Conservation (phyloP, 331 rosid genomes). For the Ulmus americana region DNA sequence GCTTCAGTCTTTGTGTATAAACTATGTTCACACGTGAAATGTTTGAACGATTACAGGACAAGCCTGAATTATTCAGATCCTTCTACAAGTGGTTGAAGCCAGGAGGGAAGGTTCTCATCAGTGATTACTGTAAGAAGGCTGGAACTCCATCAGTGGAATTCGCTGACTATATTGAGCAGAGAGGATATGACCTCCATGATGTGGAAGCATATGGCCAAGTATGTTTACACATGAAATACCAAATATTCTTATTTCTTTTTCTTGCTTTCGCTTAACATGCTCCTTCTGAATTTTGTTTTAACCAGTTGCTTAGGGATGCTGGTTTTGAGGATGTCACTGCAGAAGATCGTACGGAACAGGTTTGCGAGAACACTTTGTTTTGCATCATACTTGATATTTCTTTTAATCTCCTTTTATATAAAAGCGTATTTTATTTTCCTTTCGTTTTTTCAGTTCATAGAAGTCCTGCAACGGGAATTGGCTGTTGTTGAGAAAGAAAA, state of each 20-base stretch:
- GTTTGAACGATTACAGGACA: constrained; percentile 51
- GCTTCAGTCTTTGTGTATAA: too few relatives aligned
- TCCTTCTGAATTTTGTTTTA: not conserved
- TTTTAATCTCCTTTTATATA: constrained; percentile 4
- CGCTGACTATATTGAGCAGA: constrained; percentile 63
- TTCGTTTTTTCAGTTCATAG: constrained; percentile 45
- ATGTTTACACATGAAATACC: constrained; percentile 10
- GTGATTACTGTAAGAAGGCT: constrained; percentile 70
- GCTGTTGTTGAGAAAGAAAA: constrained; percentile 51
- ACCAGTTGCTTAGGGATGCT: constrained; percentile 72
- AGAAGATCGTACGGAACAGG: constrained; percentile 81
- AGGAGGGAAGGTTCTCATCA: constrained; percentile 79
- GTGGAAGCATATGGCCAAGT: constrained; percentile 60
- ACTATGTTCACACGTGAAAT: not conserved
- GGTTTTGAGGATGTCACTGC: constrained; percentile 64
- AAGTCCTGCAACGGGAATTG: constrained; percentile 57
- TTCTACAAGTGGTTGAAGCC: constrained; percentile 89
- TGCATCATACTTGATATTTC: not conserved
- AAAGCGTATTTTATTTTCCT: constrained; percentile 14
- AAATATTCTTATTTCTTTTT: constrained; percentile 5
- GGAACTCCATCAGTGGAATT: constrained; percentile 57
- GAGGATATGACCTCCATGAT: constrained; percentile 73
- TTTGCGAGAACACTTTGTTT: constrained; percentile 26
- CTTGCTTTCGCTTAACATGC: constrained; percentile 6
- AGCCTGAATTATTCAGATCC: constrained; percentile 60